Evolutionary conservation across 2,329 filamentous ascomycete genomes (phyloP).

Genomic region (Alternaria gansuensis): DNA sequence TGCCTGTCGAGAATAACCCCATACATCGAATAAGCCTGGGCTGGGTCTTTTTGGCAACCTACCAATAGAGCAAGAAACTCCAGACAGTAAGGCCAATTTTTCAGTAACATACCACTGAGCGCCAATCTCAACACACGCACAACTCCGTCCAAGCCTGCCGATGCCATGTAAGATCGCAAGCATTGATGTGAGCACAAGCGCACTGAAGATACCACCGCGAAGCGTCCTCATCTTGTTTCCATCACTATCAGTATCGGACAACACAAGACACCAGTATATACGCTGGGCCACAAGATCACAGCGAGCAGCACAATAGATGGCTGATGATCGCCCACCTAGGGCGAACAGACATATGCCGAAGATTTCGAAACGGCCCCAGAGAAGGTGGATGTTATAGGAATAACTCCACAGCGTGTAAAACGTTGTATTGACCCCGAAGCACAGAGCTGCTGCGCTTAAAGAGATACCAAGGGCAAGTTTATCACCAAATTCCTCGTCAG

Average conservation of each 20-base stretch:
- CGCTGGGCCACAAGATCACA: not conserved
- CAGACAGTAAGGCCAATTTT: constrained; percentile 8
- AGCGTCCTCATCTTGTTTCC: not conserved
- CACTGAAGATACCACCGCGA: not conserved
- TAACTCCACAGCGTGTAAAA: constrained; percentile 45
- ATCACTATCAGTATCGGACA: not conserved
- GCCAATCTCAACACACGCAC: constrained; percentile 27
- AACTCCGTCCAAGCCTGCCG: constrained; percentile 33
- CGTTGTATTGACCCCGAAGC: not conserved
- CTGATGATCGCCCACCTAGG: not conserved
- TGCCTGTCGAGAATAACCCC: constrained; percentile 27
- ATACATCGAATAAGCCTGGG: constrained; percentile 26
- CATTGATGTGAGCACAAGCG: constrained; percentile 1
- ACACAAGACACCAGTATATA: not conserved
- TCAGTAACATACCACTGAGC: constrained; percentile 31
- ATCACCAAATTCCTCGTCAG: not conserved
- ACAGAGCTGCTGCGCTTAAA: not conserved
- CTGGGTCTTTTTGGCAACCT: constrained; percentile 25
- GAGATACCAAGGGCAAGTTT: not conserved
- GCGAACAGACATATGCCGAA: constrained; percentile 36
- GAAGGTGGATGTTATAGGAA: constrained; percentile 42
- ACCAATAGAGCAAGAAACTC: constrained; percentile 28
- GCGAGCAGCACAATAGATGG: not conserved
- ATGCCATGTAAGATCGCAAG: constrained; percentile 39
- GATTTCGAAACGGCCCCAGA: constrained; percentile 44